Evolutionary conservation across 805 yeast genomes (phyloP), one percentile per base, ranked within the genome.

Genomic region (Ogataea allantospora): DNA sequence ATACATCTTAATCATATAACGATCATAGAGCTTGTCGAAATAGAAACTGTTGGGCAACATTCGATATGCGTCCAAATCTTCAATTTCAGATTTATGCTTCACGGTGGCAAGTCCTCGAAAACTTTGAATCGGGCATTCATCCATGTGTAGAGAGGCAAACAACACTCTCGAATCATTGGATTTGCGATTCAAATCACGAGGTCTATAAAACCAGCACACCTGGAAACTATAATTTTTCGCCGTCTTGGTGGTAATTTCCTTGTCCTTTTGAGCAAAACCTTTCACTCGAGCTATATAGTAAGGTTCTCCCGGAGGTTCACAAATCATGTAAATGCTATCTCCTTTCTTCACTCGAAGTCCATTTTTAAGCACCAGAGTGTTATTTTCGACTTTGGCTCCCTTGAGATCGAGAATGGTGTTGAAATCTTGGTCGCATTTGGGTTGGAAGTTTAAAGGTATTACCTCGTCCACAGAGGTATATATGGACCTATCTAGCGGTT

Each of bases 251-350:
- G 32, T 43, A 22, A 41, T 35, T 18, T 35, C 40, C 37, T 58
- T 60, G 36, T 66, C 70, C 48, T 66, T 71, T 34, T 60, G 59
- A 3, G 68, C 70, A 48, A 88, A 87, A 11, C 89, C 93, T 69
- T 86, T 75, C 26, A 91, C 71, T 27, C 91, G 69, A 1, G 95
- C 98, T 29, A 93, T 75, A 53, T 88, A 86, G 66, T 84, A 93
- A 0, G 98, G 97, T 52, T 88, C 96, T 2, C 95, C 93, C 0
- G 96, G 88, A 1, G 96, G 96, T 58, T 88, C 96, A 46, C 93
- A 78, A 9, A 89, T 72, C 79, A 89, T 78, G 57, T 84, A 88
- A 7, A 88, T 81, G 42, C 70, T 78, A 40, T 88, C 95, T 36
- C 77, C 77, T 44, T 75, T 76, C 4, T 44, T 43, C n/a, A 76